Evolutionary conservation across 305 asterid genomes (phyloP).

Genomic region (Nicotiana rustica): DNA sequence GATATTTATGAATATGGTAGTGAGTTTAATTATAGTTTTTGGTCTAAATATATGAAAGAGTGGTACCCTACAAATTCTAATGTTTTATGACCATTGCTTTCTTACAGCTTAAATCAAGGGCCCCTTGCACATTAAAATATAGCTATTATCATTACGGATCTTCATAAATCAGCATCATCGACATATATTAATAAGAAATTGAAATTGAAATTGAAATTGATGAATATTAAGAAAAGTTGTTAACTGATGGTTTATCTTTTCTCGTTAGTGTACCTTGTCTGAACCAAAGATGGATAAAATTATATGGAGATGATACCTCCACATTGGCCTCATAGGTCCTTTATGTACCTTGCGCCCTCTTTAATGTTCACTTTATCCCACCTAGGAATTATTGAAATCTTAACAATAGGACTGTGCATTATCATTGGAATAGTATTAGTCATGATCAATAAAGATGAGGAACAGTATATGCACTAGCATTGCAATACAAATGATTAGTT

Average conservation of each 20-base stretch:
- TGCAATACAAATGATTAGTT: background rate
- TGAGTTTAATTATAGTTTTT: background rate
- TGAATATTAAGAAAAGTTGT: background rate
- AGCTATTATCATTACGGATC: background rate
- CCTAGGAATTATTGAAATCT: background rate
- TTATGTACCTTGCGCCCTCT: background rate
- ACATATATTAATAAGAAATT: slow-evolving; percentile 3
- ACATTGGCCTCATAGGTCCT: slow-evolving; percentile 1
- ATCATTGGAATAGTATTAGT: background rate
- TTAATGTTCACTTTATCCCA: background rate
- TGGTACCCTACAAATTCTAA: slow-evolving; percentile 18
- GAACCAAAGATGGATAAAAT: slow-evolving; percentile 14
- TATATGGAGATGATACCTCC: background rate
- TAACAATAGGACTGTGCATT: background rate
- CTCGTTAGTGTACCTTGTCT: background rate
- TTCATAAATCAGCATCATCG: slow-evolving; percentile 39
- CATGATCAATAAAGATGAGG: background rate
- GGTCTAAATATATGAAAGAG: background rate
- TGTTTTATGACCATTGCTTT: slow-evolving; percentile 37
- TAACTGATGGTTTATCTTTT: background rate
- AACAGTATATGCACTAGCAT: background rate
- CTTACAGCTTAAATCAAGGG: slow-evolving; percentile 32
- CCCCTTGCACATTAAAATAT: background rate
- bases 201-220: background rate
- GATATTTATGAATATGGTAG: background rate